Base-by-base conservation (phyloP, 352 stramenopile genomes). In the Pythium biforme region DNA sequence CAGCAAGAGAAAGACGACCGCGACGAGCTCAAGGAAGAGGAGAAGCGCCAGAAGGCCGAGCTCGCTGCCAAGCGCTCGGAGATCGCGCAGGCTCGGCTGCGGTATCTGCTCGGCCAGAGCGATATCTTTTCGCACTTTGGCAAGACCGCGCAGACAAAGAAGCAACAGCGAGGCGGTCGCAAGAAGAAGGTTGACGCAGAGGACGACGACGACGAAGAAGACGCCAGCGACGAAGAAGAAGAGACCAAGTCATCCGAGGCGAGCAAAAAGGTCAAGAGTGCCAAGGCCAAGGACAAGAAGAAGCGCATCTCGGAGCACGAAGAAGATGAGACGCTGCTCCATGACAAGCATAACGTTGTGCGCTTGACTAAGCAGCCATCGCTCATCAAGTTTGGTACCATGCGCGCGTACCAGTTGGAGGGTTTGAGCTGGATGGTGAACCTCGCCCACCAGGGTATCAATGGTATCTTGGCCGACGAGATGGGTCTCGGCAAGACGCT, bases 401-500 rank as follows among this genome's bases (percentile, higher is more conserved):
- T 99, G 96, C 92, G 97, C 62, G 86, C 97, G 70, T 99, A 99
- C 78, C 98, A 99, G 74, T 68, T 99, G 23, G 84, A 94, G 69
- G 98, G 97, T n/a, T 77, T 99, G 48, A 97, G 97, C 69, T 99
- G 97, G 97, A 94, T 99, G 75, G 82, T 99, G 9, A 99, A 98
- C 69, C 82, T 99, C 10, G 95, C 98, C 55, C 96, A 99, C 68
- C 98, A 99, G 64, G 96, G 98, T 50, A 94, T 99, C 50, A 99
- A 99, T 76, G 97, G 96, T 14, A 99, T 99, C 53, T 72, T 99
- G 26, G 97, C 95, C 0, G 97, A 99, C 68, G 96, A 99, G 74
- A 98, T 99, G 93, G 94, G 91, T 63, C 84, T 99, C n/a, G 97
- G 97, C 33, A 99, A 99, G 73, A 99, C 97, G 0, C 91, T 99